Conservation (phyloP, 2,329 filamentous ascomycete genomes). For the Phyllosticta citriasiana region DNA sequence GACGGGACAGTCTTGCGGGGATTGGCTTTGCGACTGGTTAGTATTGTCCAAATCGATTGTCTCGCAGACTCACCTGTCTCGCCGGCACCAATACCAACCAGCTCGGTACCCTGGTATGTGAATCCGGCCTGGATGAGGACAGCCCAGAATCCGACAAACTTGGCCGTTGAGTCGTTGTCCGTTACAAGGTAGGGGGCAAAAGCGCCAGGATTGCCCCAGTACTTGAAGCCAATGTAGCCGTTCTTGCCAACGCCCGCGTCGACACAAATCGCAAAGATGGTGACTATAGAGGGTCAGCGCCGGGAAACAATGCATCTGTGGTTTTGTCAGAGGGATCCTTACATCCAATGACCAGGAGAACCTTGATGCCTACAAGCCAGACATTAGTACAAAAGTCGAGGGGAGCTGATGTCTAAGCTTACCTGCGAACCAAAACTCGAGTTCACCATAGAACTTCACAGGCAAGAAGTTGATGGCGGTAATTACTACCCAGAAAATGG, state of each 20-base stretch:
- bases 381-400: not conserved
- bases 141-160: slow-evolving; percentile 61
- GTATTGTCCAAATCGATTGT: too few species aligned
- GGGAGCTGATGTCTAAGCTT: slow-evolving; percentile 38
- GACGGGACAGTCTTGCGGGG: slow-evolving; percentile 61
- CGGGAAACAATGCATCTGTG: not conserved
- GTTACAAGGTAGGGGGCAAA: slow-evolving; percentile 55
- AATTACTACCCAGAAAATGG: slow-evolving; percentile 61
- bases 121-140: slow-evolving; percentile 61
- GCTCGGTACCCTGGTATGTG: slow-evolving; percentile 62
- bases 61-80: slow-evolving; percentile 41
- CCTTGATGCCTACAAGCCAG: not conserved
- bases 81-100: slow-evolving; percentile 68
- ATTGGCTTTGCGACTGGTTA: slow-evolving; percentile 35
- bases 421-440: slow-evolving; percentile 68
- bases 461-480: slow-evolving; percentile 61
- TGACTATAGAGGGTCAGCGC: slow-evolving; percentile 28
- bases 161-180: slow-evolving; percentile 47
- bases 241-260: slow-evolving; percentile 60
- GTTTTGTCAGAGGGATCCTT: not conserved
- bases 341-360: not conserved
- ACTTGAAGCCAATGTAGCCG: slow-evolving; percentile 64
- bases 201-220: slow-evolving; percentile 59
- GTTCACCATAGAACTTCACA: slow-evolving; percentile 62
- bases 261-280: slow-evolving; percentile 67